Evolutionary conservation across 192 early-diverging fungal species (phyloP).

Genomic region (Backusella liffmaniae): DNA sequence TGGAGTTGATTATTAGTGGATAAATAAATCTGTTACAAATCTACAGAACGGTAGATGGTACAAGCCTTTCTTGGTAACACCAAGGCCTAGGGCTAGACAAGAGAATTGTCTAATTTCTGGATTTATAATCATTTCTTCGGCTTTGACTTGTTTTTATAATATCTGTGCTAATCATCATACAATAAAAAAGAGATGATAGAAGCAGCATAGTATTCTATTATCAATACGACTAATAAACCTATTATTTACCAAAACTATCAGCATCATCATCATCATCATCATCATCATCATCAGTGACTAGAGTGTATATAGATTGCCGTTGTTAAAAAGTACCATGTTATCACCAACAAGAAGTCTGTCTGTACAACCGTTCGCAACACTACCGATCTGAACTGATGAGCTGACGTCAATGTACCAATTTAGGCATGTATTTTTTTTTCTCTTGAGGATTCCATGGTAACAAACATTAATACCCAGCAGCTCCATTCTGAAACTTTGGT

Average conservation of each 20-base stretch:
- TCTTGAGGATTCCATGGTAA: neutral
- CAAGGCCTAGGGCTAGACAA: neutral
- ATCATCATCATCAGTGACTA: neutral
- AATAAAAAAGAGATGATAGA: too few relatives aligned
- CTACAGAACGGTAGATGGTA: neutral
- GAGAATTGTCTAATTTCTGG: neutral
- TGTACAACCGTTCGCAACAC: neutral
- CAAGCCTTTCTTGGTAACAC: neutral
- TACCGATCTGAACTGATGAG: neutral
- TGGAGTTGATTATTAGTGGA: neutral
- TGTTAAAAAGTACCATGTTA: neutral
- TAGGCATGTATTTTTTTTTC: slow-evolving; percentile 5
- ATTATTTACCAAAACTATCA: neutral
- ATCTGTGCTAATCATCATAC: neutral
- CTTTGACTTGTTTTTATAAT: neutral
- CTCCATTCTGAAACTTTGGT: slow-evolving; percentile 8
- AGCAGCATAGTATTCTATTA: neutral
- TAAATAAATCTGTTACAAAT: neutral
- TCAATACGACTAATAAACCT: neutral
- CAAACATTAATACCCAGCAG: slow-evolving; percentile 4
- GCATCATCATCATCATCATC: neutral
- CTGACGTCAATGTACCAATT: slow-evolving; percentile 5
- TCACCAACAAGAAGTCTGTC: neutral
- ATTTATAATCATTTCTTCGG: slow-evolving; percentile 1
- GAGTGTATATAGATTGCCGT: neutral